These are phyloP conservation scores for Solanum commersonii DNA, from an alignment of 257 asterid genomes.

Conservation along the genomic window DNA sequence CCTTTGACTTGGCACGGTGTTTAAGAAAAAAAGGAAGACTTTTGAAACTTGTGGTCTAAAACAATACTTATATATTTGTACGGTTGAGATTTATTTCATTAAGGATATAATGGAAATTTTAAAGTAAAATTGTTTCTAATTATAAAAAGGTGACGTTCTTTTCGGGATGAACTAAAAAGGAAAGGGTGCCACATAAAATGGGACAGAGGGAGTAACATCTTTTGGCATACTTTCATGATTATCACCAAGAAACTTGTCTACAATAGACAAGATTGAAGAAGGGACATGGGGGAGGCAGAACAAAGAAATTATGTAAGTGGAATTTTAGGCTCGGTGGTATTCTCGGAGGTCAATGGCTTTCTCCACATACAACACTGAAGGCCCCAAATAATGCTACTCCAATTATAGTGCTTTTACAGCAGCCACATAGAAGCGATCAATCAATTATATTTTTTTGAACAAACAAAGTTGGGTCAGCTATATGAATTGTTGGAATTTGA, in stretches of 20 bases:
- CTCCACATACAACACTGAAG: neutral
- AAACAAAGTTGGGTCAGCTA: neutral
- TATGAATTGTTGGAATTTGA: neutral
- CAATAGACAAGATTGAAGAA: neutral
- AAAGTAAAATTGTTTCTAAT: too few relatives aligned
- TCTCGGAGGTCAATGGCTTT: neutral
- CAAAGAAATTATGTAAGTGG: neutral
- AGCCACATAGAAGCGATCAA: neutral
- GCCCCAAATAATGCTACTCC: neutral
- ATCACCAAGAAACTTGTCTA: neutral
- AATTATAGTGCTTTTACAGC: neutral
- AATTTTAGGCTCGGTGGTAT: neutral
- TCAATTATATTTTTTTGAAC: neutral
- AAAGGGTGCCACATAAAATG: too few relatives aligned
- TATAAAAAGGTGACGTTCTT: too few relatives aligned
- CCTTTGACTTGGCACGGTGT: too few relatives aligned
- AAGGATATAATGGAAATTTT: too few relatives aligned
- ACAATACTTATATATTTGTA: too few relatives aligned
- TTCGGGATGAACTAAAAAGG: too few relatives aligned
- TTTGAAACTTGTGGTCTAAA: too few relatives aligned
- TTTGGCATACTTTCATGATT: neutral
- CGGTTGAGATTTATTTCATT: too few relatives aligned
- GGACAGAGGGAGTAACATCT: neutral
- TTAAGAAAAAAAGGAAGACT: too few relatives aligned
- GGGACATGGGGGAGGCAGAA: neutral